A percentile compares a stretch with the other conserved stretches of the same genome.
Evolutionary conservation across 768 basidiomycete genomes (phyloP).

Genomic region (Podaxis sp.): DNA sequence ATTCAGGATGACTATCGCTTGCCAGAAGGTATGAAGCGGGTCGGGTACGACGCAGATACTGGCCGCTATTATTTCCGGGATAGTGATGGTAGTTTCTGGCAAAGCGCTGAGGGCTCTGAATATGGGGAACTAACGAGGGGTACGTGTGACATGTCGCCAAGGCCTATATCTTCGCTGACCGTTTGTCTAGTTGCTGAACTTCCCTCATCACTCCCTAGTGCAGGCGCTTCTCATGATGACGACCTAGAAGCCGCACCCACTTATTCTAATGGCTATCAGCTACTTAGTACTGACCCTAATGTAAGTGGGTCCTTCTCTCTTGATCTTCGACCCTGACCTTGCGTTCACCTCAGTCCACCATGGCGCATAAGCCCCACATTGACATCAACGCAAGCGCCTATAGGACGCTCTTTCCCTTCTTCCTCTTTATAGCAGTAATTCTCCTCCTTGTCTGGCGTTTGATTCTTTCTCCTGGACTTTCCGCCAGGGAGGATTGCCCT

Average conservation of each 20-base stretch:
- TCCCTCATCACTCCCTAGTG: conserved; percentile 21
- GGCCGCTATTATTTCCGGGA: conserved; percentile 67
- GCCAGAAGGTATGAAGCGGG: conserved; percentile 60
- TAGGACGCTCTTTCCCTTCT: conserved; percentile 68
- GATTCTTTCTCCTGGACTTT: conserved; percentile 42
- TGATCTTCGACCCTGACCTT: conserved; percentile 2
- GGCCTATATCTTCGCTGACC: neutral
- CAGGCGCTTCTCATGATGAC: conserved; percentile 28
- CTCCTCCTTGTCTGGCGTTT: conserved; percentile 68
- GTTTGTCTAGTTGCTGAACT: conserved; percentile 29
- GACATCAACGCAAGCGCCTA: conserved; percentile 45
- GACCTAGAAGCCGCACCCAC: conserved; percentile 58
- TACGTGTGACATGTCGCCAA: conserved; percentile 22
- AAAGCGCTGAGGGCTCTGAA: conserved; percentile 58
- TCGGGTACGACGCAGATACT: conserved; percentile 76
- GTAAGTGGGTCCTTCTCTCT: conserved; percentile 18
- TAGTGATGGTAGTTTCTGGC: conserved; percentile 54
- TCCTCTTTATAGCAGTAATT: conserved; percentile 63
- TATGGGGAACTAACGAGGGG: conserved; percentile 58
- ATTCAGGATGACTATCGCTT: conserved; percentile 50
- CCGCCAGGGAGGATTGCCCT: conserved; percentile 36
- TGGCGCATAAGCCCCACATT: conserved; percentile 30
- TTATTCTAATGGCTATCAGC: conserved; percentile 56
- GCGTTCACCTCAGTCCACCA: conserved; percentile 20
- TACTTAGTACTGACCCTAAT: conserved; percentile 50